Conservation (phyloP, 192 early-diverging fungal genomes). For the Entomortierella chlamydospora region DNA sequence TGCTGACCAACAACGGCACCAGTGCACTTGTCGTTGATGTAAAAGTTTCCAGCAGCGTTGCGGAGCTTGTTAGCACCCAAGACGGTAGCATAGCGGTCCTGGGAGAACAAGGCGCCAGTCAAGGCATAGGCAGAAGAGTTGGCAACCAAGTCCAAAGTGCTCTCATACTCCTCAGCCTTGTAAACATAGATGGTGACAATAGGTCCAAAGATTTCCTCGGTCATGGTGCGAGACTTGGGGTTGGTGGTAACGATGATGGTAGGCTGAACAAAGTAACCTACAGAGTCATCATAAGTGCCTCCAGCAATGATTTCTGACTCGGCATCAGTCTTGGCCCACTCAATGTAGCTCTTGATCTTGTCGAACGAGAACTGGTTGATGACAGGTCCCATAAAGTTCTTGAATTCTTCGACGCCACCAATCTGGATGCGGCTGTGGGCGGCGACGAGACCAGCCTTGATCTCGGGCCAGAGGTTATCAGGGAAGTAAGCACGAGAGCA, state of each 20-base stretch:
- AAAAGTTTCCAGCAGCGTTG: constrained; percentile 96
- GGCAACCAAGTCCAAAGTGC: constrained; percentile 80
- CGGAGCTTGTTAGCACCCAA: constrained; percentile 80
- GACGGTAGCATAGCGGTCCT: constrained; percentile 84
- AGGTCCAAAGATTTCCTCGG: constrained; percentile 98
- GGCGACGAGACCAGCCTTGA: constrained; percentile 71
- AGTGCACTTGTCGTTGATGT: constrained; percentile 99
- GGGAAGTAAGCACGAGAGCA: constrained; percentile 93
- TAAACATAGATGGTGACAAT: constrained; percentile 91
- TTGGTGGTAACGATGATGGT: constrained; percentile 91
- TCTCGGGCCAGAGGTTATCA: constrained; percentile 81
- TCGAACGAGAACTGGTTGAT: constrained; percentile 94
- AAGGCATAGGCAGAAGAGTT: constrained; percentile 88
- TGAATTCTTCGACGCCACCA: constrained; percentile 87
- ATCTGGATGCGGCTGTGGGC: constrained; percentile 83
- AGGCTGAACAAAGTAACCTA: constrained; percentile 93
- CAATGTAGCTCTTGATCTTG: constrained; percentile 93
- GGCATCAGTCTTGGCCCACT: constrained; percentile 75
- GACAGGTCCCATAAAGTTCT: constrained; percentile 89
- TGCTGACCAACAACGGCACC: constrained; percentile 98
- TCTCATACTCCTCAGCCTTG: constrained; percentile 80
- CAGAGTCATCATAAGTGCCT: constrained; percentile 86
- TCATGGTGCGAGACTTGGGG: constrained; percentile 85
- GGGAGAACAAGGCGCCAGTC: constrained; percentile 92
- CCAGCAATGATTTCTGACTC: constrained; percentile 89